Evolutionary conservation across 768 basidiomycete species (phyloP).

Genomic region (Mrakia hoshinonis): DNA sequence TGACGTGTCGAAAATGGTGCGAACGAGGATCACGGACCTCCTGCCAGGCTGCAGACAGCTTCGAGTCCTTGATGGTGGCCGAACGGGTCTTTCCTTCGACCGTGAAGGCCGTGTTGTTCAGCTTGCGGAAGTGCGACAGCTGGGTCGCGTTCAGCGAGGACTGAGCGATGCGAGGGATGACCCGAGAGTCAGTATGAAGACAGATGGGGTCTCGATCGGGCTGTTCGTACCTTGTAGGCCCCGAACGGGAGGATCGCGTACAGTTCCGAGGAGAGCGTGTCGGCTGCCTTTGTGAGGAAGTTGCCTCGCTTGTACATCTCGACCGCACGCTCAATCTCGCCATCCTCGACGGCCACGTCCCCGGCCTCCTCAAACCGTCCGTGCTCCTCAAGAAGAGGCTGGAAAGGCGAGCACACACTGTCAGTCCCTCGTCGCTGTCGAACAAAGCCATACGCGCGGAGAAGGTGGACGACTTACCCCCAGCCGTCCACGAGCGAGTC

Average conservation of each 20-base stretch:
- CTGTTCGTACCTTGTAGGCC: background rate
- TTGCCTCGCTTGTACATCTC: background rate
- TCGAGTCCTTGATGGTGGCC: no score
- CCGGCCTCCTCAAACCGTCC: background rate
- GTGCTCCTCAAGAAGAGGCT: background rate
- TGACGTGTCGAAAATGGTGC: no score
- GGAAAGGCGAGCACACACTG: background rate
- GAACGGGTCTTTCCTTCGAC: background rate
- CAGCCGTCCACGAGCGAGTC: background rate
- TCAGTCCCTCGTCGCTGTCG: background rate
- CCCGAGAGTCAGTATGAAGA: background rate
- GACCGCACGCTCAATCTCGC: background rate
- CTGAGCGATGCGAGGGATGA: background rate
- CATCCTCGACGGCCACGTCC: background rate
- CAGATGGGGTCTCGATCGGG: background rate
- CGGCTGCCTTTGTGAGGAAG: background rate
- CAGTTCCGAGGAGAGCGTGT: background rate
- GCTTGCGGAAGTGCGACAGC: background rate
- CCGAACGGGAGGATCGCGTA: background rate
- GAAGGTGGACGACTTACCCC: background rate
- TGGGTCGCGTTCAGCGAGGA: background rate
- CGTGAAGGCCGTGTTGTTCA: background rate
- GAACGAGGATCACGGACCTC: no score
- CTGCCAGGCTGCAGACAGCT: no score
- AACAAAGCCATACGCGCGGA: background rate